Percentiles rank a stretch among this genome's conserved stretches.
Conservation (phyloP, 306 rosid species). For the Medicago truncatula region DNA sequence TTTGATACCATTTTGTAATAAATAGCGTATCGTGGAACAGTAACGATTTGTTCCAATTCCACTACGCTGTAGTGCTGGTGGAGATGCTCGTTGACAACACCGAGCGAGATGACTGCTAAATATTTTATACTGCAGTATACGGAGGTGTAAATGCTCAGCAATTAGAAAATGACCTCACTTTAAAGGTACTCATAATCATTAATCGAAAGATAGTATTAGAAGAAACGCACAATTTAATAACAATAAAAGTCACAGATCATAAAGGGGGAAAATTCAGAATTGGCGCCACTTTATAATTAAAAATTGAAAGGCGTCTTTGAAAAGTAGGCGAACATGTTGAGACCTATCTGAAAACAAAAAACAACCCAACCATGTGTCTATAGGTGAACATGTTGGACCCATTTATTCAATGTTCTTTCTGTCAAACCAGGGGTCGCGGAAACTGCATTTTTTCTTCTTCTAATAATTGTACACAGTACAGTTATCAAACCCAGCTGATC, state of each 20-base stretch:
- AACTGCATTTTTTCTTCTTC: too few species aligned
- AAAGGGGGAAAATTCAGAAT: not conserved
- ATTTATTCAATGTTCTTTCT: too few species aligned
- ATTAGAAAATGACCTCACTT: not conserved
- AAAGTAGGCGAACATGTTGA: not conserved
- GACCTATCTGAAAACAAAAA: too few species aligned
- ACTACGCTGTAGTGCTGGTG: not conserved
- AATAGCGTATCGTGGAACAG: not conserved
- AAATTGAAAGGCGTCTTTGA: slow-evolving; percentile 2
- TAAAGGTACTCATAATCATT: not conserved
- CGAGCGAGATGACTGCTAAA: not conserved
- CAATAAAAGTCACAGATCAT: not conserved
- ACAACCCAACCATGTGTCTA: too few species aligned
- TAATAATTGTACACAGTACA: too few species aligned
- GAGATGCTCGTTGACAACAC: too few species aligned
- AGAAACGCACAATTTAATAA: not conserved
- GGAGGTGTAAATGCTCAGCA: not conserved
- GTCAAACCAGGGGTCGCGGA: too few species aligned
- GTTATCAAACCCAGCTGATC: too few species aligned
- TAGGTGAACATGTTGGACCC: too few species aligned
- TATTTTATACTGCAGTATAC: not conserved
- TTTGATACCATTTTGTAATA: not conserved
- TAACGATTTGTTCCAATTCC: too few species aligned
- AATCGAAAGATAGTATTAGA: not conserved
- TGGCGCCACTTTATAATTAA: too few species aligned